phyloP scores from a whole-genome alignment of 2,329 filamentous ascomycete species.

The Xylaria polymorpha region DNA sequence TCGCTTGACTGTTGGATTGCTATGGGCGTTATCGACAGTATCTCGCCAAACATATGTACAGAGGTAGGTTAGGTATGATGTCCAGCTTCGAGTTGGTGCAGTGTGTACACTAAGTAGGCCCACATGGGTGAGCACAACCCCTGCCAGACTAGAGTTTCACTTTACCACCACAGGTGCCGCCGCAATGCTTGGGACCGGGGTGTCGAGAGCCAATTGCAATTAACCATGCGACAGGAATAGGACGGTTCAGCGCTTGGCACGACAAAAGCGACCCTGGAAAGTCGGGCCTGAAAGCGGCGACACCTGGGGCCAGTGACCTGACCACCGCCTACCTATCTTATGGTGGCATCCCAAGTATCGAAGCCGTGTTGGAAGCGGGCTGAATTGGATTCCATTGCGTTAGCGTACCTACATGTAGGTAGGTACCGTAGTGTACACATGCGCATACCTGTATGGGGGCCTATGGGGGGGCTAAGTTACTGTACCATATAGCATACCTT shows the following conservation, averaged over 20 bases:
- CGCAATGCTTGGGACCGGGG: slow-evolving; percentile 35
- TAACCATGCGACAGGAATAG: slow-evolving; percentile 34
- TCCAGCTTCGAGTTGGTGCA: slow-evolving; percentile 14
- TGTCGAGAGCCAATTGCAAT: slow-evolving; percentile 34
- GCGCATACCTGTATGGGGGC: not conserved
- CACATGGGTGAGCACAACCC: slow-evolving; percentile 22
- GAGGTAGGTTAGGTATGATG: not conserved
- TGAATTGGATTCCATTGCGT: slow-evolving; percentile 2
- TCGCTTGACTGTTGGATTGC: not conserved
- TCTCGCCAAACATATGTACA: not conserved
- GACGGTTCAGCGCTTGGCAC: slow-evolving; percentile 34
- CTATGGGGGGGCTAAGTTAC: not conserved
- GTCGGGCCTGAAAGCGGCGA: slow-evolving; percentile 29
- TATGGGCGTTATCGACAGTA: not conserved
- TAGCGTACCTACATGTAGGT: not conserved
- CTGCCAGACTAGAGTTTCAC: slow-evolving; percentile 37
- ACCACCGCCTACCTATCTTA: slow-evolving; percentile 6
- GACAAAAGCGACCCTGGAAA: slow-evolving; percentile 32
- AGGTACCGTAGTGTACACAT: too few species aligned
- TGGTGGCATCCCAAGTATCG: not conserved
- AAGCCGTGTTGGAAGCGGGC: slow-evolving; percentile 7
- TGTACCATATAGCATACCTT: too few species aligned
- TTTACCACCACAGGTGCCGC: slow-evolving; percentile 37
- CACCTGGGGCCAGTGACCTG: slow-evolving; percentile 8
- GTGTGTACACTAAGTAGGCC: not conserved